phyloP scores from a whole-genome alignment of 305 asterid species.

The Fraxinus sp. region DNA sequence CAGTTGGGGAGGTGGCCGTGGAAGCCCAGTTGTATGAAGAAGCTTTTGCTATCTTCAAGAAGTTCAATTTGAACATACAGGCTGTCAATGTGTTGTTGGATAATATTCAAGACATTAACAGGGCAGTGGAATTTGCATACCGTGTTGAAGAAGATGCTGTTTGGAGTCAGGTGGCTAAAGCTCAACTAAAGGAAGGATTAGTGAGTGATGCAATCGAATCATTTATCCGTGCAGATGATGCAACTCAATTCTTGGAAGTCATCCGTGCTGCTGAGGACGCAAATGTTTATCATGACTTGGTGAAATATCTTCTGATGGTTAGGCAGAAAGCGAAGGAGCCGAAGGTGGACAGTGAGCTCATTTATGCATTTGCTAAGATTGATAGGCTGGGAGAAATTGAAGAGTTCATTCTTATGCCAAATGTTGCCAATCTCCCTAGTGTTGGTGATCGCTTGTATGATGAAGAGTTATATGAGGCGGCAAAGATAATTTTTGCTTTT shows the following conservation, averaged over 20 bases:
- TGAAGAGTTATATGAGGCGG: conserved; percentile 95
- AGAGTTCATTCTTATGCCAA: conserved; percentile 96
- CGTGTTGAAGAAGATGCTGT: conserved; percentile 99
- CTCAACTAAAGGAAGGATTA: conserved; percentile 95
- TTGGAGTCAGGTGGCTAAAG: conserved; percentile 99
- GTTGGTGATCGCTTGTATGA: conserved; percentile 99
- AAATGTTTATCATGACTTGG: conserved; percentile 89
- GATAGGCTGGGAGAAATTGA: conserved; percentile 90
- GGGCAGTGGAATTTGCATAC: conserved; percentile 96
- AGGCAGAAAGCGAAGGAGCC: conserved; percentile 96
- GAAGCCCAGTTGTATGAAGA: conserved; percentile 93
- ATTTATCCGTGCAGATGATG: conserved; percentile 94
- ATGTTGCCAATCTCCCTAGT: conserved; percentile 97
- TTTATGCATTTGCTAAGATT: conserved; percentile 96
- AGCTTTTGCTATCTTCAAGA: conserved; percentile 93
- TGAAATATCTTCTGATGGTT: conserved; percentile 93
- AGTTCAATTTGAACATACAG: conserved; percentile 96
- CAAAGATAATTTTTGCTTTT: conserved; percentile 86
- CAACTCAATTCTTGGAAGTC: conserved; percentile 87
- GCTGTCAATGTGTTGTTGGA: conserved; percentile 92
- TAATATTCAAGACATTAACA: conserved; percentile 80
- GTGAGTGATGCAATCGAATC: conserved; percentile 98
- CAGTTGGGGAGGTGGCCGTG: conserved; percentile 98
- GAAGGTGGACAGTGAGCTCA: conserved; percentile 95
- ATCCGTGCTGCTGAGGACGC: conserved; percentile 84